phyloP scores from a whole-genome alignment of 495 filamentous ascomycete species.

The Chaetomium cochliodes region DNA sequence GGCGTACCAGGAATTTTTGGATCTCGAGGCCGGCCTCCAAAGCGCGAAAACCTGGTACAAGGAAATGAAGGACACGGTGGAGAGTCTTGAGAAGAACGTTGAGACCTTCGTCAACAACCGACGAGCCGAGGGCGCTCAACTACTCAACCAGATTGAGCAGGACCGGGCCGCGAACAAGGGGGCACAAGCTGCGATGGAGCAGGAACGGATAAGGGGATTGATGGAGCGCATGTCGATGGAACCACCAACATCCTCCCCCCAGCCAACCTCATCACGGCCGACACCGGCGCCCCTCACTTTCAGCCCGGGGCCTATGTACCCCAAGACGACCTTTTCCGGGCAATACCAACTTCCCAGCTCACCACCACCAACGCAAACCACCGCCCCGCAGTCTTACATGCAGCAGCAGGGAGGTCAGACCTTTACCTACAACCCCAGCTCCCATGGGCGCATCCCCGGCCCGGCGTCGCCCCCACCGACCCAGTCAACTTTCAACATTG shows the following conservation, averaged over 20 bases:
- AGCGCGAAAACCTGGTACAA: slow-evolving; percentile 89
- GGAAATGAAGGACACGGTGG: slow-evolving; percentile 93
- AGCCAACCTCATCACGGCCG: slow-evolving; percentile 47
- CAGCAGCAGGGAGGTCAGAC: slow-evolving; percentile 34
- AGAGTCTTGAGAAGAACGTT: slow-evolving; percentile 94
- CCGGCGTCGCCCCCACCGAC: slow-evolving; percentile 50
- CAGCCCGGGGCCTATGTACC: slow-evolving; percentile 45
- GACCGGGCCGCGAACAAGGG: slow-evolving; percentile 65
- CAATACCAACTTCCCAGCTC: slow-evolving; percentile 55
- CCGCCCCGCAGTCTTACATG: slow-evolving; percentile 38
- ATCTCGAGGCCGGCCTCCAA: slow-evolving; percentile 78
- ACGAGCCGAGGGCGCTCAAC: slow-evolving; percentile 83
- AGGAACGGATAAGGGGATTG: slow-evolving; percentile 77
- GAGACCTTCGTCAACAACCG: slow-evolving; percentile 95
- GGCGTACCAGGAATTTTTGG: slow-evolving; percentile 87
- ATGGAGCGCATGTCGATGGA: slow-evolving; percentile 96
- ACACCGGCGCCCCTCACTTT: slow-evolving; percentile 47
- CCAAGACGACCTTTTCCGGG: slow-evolving; percentile 46
- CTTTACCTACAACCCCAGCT: slow-evolving; percentile 49
- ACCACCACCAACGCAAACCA: slow-evolving; percentile 50
- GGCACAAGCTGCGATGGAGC: slow-evolving; percentile 78
- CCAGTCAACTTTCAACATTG: slow-evolving; percentile 48
- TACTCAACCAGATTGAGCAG: slow-evolving; percentile 83
- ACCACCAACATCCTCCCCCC: slow-evolving; percentile 44
- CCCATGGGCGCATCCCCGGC: slow-evolving; percentile 49